Base-by-base conservation (phyloP, 2,329 filamentous ascomycete genomes). In the Aspergillus pseudoglaucus region DNA sequence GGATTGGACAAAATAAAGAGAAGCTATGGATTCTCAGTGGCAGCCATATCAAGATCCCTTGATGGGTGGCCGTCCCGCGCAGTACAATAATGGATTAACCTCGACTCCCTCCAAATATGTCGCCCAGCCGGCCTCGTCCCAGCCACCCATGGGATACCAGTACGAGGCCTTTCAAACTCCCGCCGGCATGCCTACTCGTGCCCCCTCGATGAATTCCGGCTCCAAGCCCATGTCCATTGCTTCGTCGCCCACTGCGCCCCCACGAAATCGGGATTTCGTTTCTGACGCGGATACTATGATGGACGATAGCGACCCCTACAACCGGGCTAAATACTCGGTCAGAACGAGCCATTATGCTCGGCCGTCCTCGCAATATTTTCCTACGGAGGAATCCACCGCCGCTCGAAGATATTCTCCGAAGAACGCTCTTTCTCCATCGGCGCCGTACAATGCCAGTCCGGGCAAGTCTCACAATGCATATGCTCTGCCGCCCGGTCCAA, bases 401-500 rank as follows among this genome's bases (percentile, higher is more conserved):
- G 88, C 90, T 50, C 88, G 94, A 67, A 83, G 90, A 64, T 97
- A 97, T 72, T 97, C 91, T 42, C 93, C 91, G 54, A 96, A 96
- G 90, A 91, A 95, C 67, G 81, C 83, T 14, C 75, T 94, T 52
- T 89, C 90, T 51, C 88, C 90, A 37, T 82, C 85, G 30, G 85
- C 87, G 47, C 84, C 89, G 30, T 94, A 94, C 71, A 79, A 81
- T 64, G 78, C 73, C 72, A 87, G 75, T 66, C 81, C 75, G 53
- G 81, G 74, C 64, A 75, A 75, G 66, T 56, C 77, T 58, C 73
- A 74, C 50, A 70, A 68, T 59, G 61, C 72, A 25, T 78, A 78
- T 56, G 68, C 69, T 42, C 77, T 79, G 73, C 85, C 74, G 75
- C 76, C 67, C 59, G 52, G 58, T 15, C 51, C 65, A 69, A 78